These are phyloP conservation scores for Fusarium udum DNA, from an alignment of 2,329 filamentous ascomycete genomes.

Conservation along the genomic window DNA sequence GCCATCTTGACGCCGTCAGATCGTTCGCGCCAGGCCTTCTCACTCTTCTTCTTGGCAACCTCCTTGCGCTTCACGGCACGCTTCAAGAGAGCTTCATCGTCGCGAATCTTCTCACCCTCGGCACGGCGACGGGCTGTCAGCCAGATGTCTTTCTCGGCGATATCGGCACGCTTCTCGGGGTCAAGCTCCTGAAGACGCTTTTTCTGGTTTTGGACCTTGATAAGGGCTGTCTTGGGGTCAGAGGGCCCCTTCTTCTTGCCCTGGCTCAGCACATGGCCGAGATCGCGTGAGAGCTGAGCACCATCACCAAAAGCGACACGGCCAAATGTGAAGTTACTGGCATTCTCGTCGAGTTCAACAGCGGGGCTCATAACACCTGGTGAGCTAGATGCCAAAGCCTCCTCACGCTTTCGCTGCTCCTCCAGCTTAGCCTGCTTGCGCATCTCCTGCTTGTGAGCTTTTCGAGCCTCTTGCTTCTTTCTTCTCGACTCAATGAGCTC, in stretches of 20 bases:
- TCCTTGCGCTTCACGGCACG: constrained; percentile 96
- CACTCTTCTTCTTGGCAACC: constrained; percentile 87
- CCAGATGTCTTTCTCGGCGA: constrained; percentile 95
- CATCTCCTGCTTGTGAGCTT: constrained; percentile 88
- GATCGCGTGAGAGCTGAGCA: constrained; percentile 77
- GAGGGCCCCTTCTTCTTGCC: constrained; percentile 81
- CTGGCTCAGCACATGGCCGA: constrained; percentile 65
- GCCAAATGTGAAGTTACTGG: constrained; percentile 85
- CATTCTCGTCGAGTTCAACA: constrained; percentile 60
- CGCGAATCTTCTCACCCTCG: constrained; percentile 87
- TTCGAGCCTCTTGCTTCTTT: constrained; percentile 86
- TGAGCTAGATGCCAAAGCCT: constrained; percentile 70
- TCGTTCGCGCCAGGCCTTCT: constrained; percentile 84
- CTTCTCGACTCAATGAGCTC: constrained; percentile 91
- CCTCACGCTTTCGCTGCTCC: constrained; percentile 74
- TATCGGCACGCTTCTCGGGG: constrained; percentile 81
- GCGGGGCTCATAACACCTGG: constrained; percentile 67
- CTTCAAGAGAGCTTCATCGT: constrained; percentile 88
- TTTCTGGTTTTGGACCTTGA: constrained; percentile 86
- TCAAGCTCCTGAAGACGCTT: constrained; percentile 79
- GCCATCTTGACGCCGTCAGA: constrained; percentile 77
- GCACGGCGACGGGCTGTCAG: constrained; percentile 87
- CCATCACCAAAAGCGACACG: constrained; percentile 92
- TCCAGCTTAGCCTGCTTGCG: constrained; percentile 81
- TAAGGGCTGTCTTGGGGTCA: constrained; percentile 86